Conservation (phyloP, 2,329 filamentous ascomycete genomes). For the Ceratocystis albifundus region DNA sequence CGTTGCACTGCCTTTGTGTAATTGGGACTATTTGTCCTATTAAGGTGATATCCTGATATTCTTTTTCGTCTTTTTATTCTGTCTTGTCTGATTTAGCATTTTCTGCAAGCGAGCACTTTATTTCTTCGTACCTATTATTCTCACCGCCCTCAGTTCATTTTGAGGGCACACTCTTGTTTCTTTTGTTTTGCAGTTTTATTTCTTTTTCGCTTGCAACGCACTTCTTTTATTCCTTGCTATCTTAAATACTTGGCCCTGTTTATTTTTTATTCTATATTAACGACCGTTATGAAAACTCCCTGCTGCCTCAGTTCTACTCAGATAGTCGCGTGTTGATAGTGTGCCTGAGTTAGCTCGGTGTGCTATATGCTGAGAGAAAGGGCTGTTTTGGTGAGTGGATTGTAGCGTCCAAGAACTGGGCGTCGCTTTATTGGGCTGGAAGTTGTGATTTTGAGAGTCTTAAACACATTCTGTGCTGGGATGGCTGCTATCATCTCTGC, state of each 20-base stretch:
- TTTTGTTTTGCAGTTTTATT: neutral
- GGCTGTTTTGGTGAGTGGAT: neutral
- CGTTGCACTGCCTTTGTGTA: too few relatives aligned
- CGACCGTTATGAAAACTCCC: conserved; percentile 16
- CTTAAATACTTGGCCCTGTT: neutral
- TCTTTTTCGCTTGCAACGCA: conserved; percentile 1
- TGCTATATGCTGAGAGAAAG: neutral
- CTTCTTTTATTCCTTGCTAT: neutral
- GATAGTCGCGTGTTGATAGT: conserved; percentile 3
- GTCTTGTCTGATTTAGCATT: conserved; percentile 11
- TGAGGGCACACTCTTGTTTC: neutral
- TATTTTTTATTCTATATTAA: conserved; percentile 13
- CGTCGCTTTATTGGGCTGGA: neutral
- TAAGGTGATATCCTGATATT: neutral
- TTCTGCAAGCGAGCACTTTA: conserved; percentile 16
- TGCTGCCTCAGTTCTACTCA: neutral
- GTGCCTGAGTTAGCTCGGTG: neutral
- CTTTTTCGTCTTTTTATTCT: conserved; percentile 3
- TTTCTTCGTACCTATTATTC: neutral
- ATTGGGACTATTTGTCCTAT: neutral
- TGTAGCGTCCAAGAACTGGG: neutral
- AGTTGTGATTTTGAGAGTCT: neutral
- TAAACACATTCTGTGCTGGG: neutral
- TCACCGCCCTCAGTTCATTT: neutral
- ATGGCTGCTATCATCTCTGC: neutral